Conservation (phyloP, 2,329 filamentous ascomycete species). For the Talaromyces marneffei region DNA sequence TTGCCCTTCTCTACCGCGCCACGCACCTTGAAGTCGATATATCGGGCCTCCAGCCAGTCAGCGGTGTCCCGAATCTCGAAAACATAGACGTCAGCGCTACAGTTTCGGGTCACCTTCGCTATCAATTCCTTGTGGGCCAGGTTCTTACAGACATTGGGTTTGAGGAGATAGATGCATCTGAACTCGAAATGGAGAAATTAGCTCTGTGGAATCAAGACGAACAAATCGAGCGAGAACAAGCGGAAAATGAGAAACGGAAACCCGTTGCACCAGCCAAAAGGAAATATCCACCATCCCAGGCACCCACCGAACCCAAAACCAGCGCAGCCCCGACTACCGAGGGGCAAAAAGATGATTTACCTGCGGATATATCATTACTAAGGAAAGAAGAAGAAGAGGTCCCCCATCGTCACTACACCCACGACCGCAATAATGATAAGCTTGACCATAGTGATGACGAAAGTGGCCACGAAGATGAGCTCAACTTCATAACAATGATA, state of each 20-base stretch:
- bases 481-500: conserved; percentile 11
- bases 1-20: conserved; percentile 80
- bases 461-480: background rate
- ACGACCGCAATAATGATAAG: background rate
- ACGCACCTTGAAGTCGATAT: conserved; percentile 77
- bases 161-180: conserved; percentile 55
- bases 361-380: background rate
- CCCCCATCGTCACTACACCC: background rate
- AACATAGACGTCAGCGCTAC: conserved; percentile 62
- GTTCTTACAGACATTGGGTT: conserved; percentile 64
- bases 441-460: background rate
- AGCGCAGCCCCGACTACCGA: background rate
- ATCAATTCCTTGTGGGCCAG: conserved; percentile 60
- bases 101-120: conserved; percentile 64
- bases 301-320: background rate
- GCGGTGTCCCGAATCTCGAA: conserved; percentile 49
- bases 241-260: conserved; percentile 26
- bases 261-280: conserved; percentile 18
- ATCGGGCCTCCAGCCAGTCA: conserved; percentile 71
- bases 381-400: background rate
- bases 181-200: conserved; percentile 41
- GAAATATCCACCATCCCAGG: background rate
- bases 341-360: background rate
- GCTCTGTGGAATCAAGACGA: conserved; percentile 35
- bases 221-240: conserved; percentile 33